phyloP scores from a whole-genome alignment of 2,329 filamentous ascomycete genomes.

The Blumeria hordei region DNA sequence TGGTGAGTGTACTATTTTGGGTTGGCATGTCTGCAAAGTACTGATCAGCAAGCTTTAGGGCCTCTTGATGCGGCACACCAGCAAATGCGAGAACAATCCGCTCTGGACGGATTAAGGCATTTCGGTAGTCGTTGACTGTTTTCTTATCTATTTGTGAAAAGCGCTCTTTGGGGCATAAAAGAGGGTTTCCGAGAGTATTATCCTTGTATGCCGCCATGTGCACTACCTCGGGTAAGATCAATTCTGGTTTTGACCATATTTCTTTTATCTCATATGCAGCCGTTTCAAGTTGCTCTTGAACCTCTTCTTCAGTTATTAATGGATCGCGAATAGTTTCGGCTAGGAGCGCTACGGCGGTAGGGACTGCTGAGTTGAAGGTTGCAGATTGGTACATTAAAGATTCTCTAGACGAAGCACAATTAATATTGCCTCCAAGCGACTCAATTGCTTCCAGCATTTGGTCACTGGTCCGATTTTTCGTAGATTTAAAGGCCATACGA shows the following conservation, averaged over 20 bases:
- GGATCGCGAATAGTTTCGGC: slow-evolving; percentile 87
- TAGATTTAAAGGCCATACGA: slow-evolving; percentile 81
- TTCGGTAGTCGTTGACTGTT: slow-evolving; percentile 55
- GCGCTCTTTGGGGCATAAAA: slow-evolving; percentile 73
- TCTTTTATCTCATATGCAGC: slow-evolving; percentile 89
- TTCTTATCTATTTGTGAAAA: slow-evolving; percentile 47
- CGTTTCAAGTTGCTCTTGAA: slow-evolving; percentile 66
- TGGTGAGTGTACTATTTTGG: slow-evolving; percentile 23
- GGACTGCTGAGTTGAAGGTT: slow-evolving; percentile 84
- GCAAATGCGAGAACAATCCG: slow-evolving; percentile 88
- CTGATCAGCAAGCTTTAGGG: slow-evolving; percentile 54
- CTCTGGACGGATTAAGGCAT: slow-evolving; percentile 69
- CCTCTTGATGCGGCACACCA: slow-evolving; percentile 60
- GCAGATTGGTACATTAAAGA: slow-evolving; percentile 97
- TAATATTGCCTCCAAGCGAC: slow-evolving; percentile 78
- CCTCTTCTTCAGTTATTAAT: slow-evolving; percentile 63
- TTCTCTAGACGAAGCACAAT: slow-evolving; percentile 86
- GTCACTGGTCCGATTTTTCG: slow-evolving; percentile 45
- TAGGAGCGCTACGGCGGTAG: slow-evolving; percentile 56
- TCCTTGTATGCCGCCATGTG: slow-evolving; percentile 91
- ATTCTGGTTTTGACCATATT: slow-evolving; percentile 92
- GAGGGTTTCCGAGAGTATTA: slow-evolving; percentile 83
- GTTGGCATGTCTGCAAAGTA: slow-evolving; percentile 80
- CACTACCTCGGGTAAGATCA: slow-evolving; percentile 84
- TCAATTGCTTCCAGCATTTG: slow-evolving; percentile 75